phyloP scores from a whole-genome alignment of 495 filamentous ascomycete genomes.

The Aspergillus leporis region DNA sequence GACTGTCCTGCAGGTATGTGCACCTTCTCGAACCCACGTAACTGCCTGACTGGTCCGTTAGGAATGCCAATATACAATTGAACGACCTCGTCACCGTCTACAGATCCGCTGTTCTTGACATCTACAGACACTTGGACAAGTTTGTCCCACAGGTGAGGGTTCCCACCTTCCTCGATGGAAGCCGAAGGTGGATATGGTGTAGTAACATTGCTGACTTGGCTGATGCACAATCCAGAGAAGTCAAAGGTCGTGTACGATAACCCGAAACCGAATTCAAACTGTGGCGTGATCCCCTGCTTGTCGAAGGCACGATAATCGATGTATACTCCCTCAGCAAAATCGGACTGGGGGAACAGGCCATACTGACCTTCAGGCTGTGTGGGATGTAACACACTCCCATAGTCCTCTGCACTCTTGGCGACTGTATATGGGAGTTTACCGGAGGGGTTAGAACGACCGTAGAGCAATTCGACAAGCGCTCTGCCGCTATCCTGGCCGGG shows the following conservation, averaged over 20 bases:
- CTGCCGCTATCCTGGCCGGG: slow-evolving; percentile 83
- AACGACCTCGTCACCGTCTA: slow-evolving; percentile 56
- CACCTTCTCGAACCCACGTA: slow-evolving; percentile 69
- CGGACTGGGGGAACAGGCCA: slow-evolving; percentile 61
- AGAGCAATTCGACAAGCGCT: slow-evolving; percentile 70
- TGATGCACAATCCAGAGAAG: slow-evolving; percentile 37
- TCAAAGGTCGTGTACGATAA: slow-evolving; percentile 65
- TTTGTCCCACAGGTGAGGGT: slow-evolving; percentile 57
- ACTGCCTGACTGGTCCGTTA: slow-evolving; percentile 52
- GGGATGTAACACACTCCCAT: slow-evolving; percentile 57
- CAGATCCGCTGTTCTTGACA: slow-evolving; percentile 53
- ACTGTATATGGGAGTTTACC: slow-evolving; percentile 79
- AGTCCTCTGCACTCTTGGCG: slow-evolving; percentile 66
- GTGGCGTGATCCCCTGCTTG: slow-evolving; percentile 51
- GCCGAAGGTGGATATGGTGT: slow-evolving; percentile 12
- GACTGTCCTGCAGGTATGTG: slow-evolving; percentile 41
- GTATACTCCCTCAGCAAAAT: slow-evolving; percentile 63
- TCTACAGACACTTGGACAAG: slow-evolving; percentile 50
- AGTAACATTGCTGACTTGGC: slow-evolving; percentile 4
- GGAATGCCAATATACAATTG: slow-evolving; percentile 57
- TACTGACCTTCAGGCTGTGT: slow-evolving; percentile 49
- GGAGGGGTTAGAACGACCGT: slow-evolving; percentile 69
- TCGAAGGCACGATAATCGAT: slow-evolving; percentile 72
- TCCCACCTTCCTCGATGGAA: slow-evolving; percentile 55
- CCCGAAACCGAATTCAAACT: slow-evolving; percentile 69